Evolutionary conservation across 1,284 basidiomycete species (phyloP).

Genomic region (Microbotryum silenes-acaulis): DNA sequence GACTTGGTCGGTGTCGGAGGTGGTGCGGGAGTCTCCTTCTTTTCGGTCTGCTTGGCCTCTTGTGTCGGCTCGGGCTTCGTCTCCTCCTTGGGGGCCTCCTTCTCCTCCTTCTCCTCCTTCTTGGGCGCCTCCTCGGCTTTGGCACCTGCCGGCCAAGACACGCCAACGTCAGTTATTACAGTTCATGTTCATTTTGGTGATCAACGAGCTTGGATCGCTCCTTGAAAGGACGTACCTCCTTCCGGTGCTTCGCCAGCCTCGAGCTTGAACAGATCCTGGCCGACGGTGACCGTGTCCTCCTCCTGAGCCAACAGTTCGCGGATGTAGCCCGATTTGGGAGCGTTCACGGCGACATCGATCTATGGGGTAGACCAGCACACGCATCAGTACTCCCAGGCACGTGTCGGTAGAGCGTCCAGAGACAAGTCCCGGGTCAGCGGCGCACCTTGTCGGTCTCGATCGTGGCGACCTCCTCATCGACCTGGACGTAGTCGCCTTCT

Average conservation of each 20-base stretch:
- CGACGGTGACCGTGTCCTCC: conserved; percentile 89
- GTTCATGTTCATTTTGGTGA: neutral
- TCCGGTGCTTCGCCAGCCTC: conserved; percentile 63
- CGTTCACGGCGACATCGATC: conserved; percentile 98
- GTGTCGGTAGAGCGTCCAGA: neutral
- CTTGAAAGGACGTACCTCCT: conserved; percentile 40
- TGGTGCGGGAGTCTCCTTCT: conserved; percentile 26
- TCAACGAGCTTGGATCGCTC: neutral
- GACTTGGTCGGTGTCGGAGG: conserved; percentile 76
- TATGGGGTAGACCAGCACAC: conserved; percentile 38
- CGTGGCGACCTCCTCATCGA: conserved; percentile 91
- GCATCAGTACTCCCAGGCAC: neutral
- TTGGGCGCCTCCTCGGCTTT: conserved; percentile 39
- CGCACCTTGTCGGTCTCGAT: conserved; percentile 97
- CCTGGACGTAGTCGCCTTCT: conserved; percentile 81
- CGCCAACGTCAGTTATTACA: neutral
- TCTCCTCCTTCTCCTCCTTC: conserved; percentile 35
- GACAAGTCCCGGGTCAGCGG: neutral
- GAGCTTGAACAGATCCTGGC: conserved; percentile 87
- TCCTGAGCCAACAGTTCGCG: conserved; percentile 78
- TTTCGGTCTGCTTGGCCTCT: conserved; percentile 33
- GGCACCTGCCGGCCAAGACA: conserved; percentile 26
- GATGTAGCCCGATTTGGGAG: conserved; percentile 80
- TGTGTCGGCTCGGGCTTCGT: conserved; percentile 36
- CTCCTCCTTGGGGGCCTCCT: conserved; percentile 26